These are phyloP conservation scores for Cardamine resedifolia DNA, from an alignment of 345 rosid genomes.

Conservation along the genomic window DNA sequence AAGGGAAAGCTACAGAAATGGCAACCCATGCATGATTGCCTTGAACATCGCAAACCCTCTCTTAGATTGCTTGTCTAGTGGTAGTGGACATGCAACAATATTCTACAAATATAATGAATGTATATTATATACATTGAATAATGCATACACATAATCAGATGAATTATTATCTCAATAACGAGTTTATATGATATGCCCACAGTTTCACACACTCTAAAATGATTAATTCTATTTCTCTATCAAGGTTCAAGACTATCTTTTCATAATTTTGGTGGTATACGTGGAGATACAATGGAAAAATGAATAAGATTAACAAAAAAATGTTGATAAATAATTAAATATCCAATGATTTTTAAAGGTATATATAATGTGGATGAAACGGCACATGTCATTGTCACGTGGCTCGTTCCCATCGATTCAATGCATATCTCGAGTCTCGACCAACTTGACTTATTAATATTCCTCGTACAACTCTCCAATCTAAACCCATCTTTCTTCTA, in stretches of 20 bases:
- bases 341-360: slow-evolving; percentile 18
- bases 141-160: slow-evolving; percentile 17
- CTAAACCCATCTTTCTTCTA: slow-evolving; percentile 18
- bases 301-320: not conserved
- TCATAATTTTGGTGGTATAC: not conserved
- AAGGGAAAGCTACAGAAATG: slow-evolving; percentile 21
- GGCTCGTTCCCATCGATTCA: slow-evolving; percentile 32
- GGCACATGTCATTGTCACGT: slow-evolving; percentile 39
- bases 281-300: not conserved
- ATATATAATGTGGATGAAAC: slow-evolving; percentile 10
- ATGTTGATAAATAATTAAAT: slow-evolving; percentile 1
- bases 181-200: slow-evolving; percentile 37
- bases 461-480: slow-evolving; percentile 40
- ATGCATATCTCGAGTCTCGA: slow-evolving; percentile 31
- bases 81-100: slow-evolving; percentile 29
- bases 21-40: slow-evolving; percentile 44
- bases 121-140: slow-evolving; percentile 15
- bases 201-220: slow-evolving; percentile 22
- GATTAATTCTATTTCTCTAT: not conserved
- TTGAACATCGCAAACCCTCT: slow-evolving; percentile 35
- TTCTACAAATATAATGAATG: not conserved
- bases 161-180: slow-evolving; percentile 31
- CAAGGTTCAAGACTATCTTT: not conserved
- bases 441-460: slow-evolving; percentile 37
- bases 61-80: slow-evolving; percentile 39